phyloP scores from a whole-genome alignment of 371 early-diverging fungal genomes.

The Mortierella sp. region DNA sequence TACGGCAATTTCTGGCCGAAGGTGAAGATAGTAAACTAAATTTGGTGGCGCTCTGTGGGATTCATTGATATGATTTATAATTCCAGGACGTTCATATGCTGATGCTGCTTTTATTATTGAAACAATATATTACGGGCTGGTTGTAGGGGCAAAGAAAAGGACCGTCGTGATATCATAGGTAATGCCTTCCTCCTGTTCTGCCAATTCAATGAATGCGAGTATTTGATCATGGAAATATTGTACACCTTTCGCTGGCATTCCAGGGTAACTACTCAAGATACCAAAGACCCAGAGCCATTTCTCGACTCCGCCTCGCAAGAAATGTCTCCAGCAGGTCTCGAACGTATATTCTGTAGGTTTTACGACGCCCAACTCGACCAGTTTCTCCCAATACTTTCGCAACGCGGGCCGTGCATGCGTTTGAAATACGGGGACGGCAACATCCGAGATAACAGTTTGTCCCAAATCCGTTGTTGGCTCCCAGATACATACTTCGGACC shows the following conservation, averaged over 20 bases:
- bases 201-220: conserved; percentile 38
- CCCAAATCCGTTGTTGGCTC: conserved; percentile 45
- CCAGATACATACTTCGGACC: conserved; percentile 45
- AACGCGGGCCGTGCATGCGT: conserved; percentile 26
- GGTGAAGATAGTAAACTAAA: no score
- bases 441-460: conserved; percentile 43
- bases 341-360: conserved; percentile 26
- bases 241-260: conserved; percentile 21
- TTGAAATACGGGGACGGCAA: conserved; percentile 22
- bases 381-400: conserved; percentile 33
- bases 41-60: no score
- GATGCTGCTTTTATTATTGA: not conserved
- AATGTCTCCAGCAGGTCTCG: conserved; percentile 35
- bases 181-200: conserved; percentile 13
- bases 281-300: conserved; percentile 39
- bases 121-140: not conserved
- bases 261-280: conserved; percentile 23
- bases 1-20: no score
- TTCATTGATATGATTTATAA: no score
- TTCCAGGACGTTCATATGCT: no score
- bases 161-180: conserved; percentile 31
- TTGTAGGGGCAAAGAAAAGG: conserved; percentile 19
- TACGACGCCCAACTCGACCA: conserved; percentile 22
- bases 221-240: conserved; percentile 45
- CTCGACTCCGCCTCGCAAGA: conserved; percentile 36